phyloP scores from a whole-genome alignment of 2,329 filamentous ascomycete species.

The Phialocephala subalpina region DNA sequence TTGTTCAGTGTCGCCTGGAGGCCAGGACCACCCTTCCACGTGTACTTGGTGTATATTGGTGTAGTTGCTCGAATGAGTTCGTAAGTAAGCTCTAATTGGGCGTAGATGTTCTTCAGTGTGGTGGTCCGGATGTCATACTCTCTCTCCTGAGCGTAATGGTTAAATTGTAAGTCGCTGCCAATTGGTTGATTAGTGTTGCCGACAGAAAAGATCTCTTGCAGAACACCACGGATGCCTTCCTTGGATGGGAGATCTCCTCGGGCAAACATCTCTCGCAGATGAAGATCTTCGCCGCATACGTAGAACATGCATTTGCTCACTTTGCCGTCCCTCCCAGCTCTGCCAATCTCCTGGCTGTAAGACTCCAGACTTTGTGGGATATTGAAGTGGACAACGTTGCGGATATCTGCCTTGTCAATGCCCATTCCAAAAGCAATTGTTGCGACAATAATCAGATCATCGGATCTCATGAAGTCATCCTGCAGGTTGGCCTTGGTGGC shows the following conservation, averaged over 20 bases:
- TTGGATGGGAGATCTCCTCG: slow-evolving; percentile 65
- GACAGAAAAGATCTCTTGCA: slow-evolving; percentile 59
- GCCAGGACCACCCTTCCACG: slow-evolving; percentile 50
- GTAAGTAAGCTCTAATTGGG: slow-evolving; percentile 67
- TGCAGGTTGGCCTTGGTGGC: slow-evolving; percentile 55
- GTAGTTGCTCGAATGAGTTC: slow-evolving; percentile 63
- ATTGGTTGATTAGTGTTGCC: slow-evolving; percentile 44
- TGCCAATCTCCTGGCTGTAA: slow-evolving; percentile 65
- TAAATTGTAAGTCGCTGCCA: slow-evolving; percentile 56
- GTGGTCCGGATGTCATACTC: slow-evolving; percentile 62
- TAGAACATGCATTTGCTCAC: slow-evolving; percentile 64
- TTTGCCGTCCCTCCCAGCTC: slow-evolving; percentile 61
- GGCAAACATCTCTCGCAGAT: slow-evolving; percentile 65
- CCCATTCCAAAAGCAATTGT: slow-evolving; percentile 69
- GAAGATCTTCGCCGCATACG: slow-evolving; percentile 63
- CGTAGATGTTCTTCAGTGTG: slow-evolving; percentile 62
- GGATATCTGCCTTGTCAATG: slow-evolving; percentile 63
- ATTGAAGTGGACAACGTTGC: slow-evolving; percentile 62
- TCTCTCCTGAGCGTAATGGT: slow-evolving; percentile 52
- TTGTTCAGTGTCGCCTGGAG: slow-evolving; percentile 45
- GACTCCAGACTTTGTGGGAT: slow-evolving; percentile 61
- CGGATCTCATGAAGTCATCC: slow-evolving; percentile 58
- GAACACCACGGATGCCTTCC: slow-evolving; percentile 54
- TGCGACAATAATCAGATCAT: slow-evolving; percentile 57
- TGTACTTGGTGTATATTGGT: slow-evolving; percentile 64